Conservation (phyloP, 305 asterid species). For the Fraxinus dipetala region DNA sequence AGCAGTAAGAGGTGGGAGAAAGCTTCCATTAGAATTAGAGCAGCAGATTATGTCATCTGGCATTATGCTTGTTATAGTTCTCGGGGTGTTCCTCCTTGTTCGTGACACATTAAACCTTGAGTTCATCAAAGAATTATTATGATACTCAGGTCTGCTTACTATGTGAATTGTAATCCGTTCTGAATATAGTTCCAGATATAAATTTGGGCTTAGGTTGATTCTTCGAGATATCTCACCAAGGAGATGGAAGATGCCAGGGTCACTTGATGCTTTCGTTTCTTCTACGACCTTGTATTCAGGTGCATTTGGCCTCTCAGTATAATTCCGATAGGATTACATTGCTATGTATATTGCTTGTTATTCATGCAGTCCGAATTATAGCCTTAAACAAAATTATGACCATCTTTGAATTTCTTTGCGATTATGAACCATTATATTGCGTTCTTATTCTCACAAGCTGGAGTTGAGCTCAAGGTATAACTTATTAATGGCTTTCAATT, state of each 20-base stretch:
- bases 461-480: neutral
- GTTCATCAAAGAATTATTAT: conserved; percentile 68
- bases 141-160: conserved; percentile 21
- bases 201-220: conserved; percentile 13
- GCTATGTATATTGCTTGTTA: conserved; percentile 14
- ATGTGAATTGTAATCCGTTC: neutral
- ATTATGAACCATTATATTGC: neutral
- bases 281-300: conserved; percentile 4
- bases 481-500: neutral
- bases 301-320: conserved; percentile 14
- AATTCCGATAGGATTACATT: conserved; percentile 14
- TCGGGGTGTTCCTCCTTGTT: conserved; percentile 78
- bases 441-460: neutral
- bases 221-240: conserved; percentile 4
- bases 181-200: conserved; percentile 7
- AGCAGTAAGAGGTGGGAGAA: conserved; percentile 91
- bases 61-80: conserved; percentile 58
- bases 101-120: conserved; percentile 89
- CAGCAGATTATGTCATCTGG: conserved; percentile 91
- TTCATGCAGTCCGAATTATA: neutral
- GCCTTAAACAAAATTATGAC: neutral
- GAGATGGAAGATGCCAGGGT: neutral
- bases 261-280: conserved; percentile 6
- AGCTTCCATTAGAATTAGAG: conserved; percentile 82
- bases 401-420: conserved; percentile 18